Conservation (phyloP, 805 yeast genomes). For the Clavispora vitiphila region DNA sequence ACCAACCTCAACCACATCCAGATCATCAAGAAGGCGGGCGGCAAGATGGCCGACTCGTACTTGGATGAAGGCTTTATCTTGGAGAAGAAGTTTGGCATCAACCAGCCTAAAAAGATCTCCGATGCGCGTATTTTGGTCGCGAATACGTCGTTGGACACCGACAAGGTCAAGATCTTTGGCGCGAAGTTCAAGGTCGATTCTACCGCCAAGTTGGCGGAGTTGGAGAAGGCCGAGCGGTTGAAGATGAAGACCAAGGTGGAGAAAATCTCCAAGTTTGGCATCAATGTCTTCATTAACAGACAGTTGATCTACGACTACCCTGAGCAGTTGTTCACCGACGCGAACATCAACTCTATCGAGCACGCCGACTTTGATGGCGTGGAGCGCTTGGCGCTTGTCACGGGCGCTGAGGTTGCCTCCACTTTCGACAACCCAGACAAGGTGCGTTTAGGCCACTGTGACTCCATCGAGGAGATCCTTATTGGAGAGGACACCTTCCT, state of each 20-base stretch:
- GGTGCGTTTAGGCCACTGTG: conserved; percentile 85
- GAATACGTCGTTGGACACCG: conserved; percentile 95
- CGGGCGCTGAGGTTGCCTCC: conserved; percentile 97
- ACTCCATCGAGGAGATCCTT: conserved; percentile 80
- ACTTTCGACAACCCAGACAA: conserved; percentile 90
- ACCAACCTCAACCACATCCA: conserved; percentile 90
- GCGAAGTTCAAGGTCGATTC: conserved; percentile 96
- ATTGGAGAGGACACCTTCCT: conserved; percentile 91
- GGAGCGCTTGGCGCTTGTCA: conserved; percentile 90
- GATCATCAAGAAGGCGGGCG: conserved; percentile 90
- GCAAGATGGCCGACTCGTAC: conserved; percentile 84
- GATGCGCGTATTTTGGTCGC: conserved; percentile 89
- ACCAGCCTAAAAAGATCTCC: conserved; percentile 81
- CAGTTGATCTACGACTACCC: conserved; percentile 98
- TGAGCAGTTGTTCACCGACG: conserved; percentile 87
- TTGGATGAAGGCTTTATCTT: conserved; percentile 94
- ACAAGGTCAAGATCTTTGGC: conserved; percentile 95
- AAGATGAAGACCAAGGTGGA: conserved; percentile 90
- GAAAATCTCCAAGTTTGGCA: conserved; percentile 80
- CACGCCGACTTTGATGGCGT: conserved; percentile 99
- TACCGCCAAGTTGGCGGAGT: conserved; percentile 87
- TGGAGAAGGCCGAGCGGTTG: conserved; percentile 88
- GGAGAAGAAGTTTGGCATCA: conserved; percentile 87
- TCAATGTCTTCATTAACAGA: conserved; percentile 89
- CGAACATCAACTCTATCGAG: conserved; percentile 85